Conservation (phyloP, 2,329 filamentous ascomycete genomes). For the Talaromyces piceae region DNA sequence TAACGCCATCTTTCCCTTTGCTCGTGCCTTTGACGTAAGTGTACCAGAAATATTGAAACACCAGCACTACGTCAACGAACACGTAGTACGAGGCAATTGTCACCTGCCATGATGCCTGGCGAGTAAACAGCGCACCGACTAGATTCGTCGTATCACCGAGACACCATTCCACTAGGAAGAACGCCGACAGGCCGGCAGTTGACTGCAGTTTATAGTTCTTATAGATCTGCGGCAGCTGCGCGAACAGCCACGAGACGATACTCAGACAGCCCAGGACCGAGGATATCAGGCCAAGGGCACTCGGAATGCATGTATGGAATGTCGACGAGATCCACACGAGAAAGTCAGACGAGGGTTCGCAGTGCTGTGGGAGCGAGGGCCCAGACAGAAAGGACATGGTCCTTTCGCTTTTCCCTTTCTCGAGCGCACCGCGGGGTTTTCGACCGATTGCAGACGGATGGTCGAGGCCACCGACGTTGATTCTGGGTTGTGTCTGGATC, state of each 20-base stretch:
- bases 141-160: conserved; percentile 58
- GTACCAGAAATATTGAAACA: conserved; percentile 61
- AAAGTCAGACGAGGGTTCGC: conserved; percentile 53
- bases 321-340: conserved; percentile 51
- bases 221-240: conserved; percentile 61
- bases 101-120: conserved; percentile 60
- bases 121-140: conserved; percentile 55
- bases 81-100: conserved; percentile 60
- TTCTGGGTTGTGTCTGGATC: background rate
- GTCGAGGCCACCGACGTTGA: background rate
- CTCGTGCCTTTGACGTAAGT: conserved; percentile 47
- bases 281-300: conserved; percentile 55
- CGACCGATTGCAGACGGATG: background rate
- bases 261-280: conserved; percentile 54
- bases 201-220: conserved; percentile 60
- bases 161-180: conserved; percentile 60
- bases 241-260: conserved; percentile 62
- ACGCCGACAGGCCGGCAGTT: conserved; percentile 57
- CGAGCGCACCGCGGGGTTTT: background rate
- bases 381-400: conserved; percentile 3
- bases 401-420: background rate
- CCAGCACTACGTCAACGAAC: conserved; percentile 55
- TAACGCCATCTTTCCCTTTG: conserved; percentile 26
- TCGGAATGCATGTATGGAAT: conserved; percentile 57
- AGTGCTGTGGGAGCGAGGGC: conserved; percentile 46